Conservation (phyloP, 306 rosid genomes). For the Neltuma alba region DNA sequence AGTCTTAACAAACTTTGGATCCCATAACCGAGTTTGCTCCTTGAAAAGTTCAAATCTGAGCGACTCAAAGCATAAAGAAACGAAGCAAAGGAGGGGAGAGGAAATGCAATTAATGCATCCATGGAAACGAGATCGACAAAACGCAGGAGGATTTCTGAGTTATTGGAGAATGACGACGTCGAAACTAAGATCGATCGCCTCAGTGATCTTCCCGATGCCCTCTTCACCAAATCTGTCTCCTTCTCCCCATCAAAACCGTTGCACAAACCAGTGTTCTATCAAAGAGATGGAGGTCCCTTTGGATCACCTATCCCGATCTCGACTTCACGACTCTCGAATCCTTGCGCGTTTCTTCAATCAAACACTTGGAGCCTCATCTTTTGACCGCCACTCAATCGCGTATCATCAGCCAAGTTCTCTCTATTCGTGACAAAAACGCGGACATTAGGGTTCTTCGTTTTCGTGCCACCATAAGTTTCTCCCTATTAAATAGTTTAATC, state of each 20-base stretch:
- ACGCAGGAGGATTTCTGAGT: slow-evolving; percentile 43
- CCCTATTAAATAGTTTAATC: slow-evolving; percentile 57
- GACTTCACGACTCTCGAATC: slow-evolving; percentile 63
- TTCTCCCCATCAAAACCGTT: slow-evolving; percentile 66
- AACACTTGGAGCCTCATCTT: slow-evolving; percentile 15
- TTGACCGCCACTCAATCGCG: slow-evolving; percentile 35
- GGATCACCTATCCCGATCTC: slow-evolving; percentile 78
- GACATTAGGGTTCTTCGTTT: slow-evolving; percentile 65
- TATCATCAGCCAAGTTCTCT: slow-evolving; percentile 56
- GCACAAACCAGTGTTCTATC: slow-evolving; percentile 71
- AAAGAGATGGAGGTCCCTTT: slow-evolving; percentile 64
- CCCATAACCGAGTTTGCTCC: slow-evolving; percentile 32
- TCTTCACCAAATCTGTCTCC: slow-evolving; percentile 66
- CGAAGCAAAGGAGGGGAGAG: background rate
- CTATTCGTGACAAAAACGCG: slow-evolving; percentile 49
- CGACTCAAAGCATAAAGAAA: slow-evolving; percentile 3
- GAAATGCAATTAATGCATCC: background rate
- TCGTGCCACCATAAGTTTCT: slow-evolving; percentile 58
- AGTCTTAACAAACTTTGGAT: slow-evolving; percentile 43
- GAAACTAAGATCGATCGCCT: slow-evolving; percentile 49
- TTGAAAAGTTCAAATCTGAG: slow-evolving; percentile 65
- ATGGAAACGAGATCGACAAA: slow-evolving; percentile 80
- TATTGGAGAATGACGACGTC: background rate
- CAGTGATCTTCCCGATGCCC: slow-evolving; percentile 76
- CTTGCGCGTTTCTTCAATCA: slow-evolving; percentile 16